phyloP scores from a whole-genome alignment of 2,329 filamentous ascomycete species.

The Nectriaceae sp. region DNA sequence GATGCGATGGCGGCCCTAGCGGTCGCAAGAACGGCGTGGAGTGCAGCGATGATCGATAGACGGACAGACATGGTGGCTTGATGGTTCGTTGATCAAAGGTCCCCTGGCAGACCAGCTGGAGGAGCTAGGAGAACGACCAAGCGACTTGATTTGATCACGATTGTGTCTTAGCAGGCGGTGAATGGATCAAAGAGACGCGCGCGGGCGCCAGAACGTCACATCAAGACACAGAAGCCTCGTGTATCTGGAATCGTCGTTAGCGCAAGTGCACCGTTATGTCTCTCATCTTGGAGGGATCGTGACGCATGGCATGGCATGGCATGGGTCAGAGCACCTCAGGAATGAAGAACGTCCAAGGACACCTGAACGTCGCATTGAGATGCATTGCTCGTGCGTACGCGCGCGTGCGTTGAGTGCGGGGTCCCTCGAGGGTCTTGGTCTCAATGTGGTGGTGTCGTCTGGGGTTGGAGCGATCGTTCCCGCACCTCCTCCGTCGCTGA shows the following conservation, averaged over 20 bases:
- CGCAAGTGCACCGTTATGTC: no score
- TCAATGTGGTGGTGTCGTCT: conserved; percentile 22
- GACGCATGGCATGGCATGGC: conserved; percentile 19
- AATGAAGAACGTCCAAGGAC: conserved; percentile 10
- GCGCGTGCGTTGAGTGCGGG: background rate
- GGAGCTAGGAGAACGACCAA: conserved; percentile 5
- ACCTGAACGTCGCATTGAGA: background rate
- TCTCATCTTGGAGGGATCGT: conserved; percentile 20
- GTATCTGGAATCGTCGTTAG: no score
- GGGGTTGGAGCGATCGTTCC: conserved; percentile 36
- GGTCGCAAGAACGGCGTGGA: background rate
- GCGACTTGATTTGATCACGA: no score
- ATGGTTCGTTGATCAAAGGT: conserved; percentile 17
- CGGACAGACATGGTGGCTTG: conserved; percentile 18
- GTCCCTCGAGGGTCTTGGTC: background rate
- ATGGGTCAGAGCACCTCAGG: conserved; percentile 17
- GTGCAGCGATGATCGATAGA: background rate
- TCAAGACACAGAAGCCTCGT: no score
- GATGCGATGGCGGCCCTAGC: background rate
- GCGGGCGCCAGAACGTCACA: no score
- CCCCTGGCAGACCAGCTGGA: conserved; percentile 8
- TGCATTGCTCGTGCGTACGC: background rate
- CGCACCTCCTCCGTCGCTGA: conserved; percentile 22
- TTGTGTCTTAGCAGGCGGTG: no score
- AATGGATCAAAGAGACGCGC: no score